Evolutionary conservation across 129 eudicot species (phyloP), one percentile per base, ranked within the genome.

Genomic region (Pulicaria dysenterica): DNA sequence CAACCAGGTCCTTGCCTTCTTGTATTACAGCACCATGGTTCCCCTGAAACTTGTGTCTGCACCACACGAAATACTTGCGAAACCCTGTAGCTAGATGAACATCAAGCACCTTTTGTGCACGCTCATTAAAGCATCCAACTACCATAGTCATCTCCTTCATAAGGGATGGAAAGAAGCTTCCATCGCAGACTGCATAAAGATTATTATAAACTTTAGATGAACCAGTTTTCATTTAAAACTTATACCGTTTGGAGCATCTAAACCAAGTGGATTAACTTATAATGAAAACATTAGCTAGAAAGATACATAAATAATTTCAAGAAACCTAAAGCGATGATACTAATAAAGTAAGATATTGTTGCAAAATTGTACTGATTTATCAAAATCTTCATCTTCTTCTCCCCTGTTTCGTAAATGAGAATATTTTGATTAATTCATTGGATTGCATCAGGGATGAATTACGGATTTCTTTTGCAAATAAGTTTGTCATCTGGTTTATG

Each of bases 151-250:
- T 86, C 62, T 95, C 97, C 74, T 91, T 80, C 62, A 86, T 80
- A 48, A 95, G 95, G 3, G 96, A 86, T 7, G 99, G 99, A 70
- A 95, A 95, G 83, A 90, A 95, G 48, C 86, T 86, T 51, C 91
- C 99, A 84, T 95, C 99, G 51, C 99, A 90, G 6, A 95, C 99
- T 95, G 64, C 77, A 80, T 14, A 62, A 61, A 8, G 69, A 15
- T 49, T 56, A 45, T 11, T 13, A 76, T 0, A 76, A 67, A 5
- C 4, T 1, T 19, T 37, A 74, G 19, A 46, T 63, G 24, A 69
- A 8, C 17, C 14, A 68, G 3, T 40, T 47, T 49, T 15, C 47
- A 36, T 48, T 34, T 37, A 36, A 5, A 6, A 31, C 3, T 9
- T 24, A 36, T 47, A 6, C 4, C 14, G 45, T n/a, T 5, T 17